Percentiles rank a stretch among this genome's conserved stretches.
Conservation (phyloP, 441 rosid species). For the Gossypium lobatum region DNA sequence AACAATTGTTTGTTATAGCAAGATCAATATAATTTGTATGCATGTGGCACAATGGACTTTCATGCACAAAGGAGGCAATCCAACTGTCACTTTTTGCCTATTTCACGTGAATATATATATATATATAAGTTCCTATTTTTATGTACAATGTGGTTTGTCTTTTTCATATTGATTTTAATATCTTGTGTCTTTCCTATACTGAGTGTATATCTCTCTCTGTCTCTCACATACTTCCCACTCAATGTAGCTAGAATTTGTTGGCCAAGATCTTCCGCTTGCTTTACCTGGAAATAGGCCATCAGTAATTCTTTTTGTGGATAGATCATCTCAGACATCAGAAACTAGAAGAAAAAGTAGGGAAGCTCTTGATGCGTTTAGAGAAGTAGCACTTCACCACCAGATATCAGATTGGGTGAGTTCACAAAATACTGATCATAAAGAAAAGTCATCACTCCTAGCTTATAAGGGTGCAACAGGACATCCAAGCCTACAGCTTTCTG, state of each 20-base stretch:
- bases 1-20: not conserved
- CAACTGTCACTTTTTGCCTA: not conserved
- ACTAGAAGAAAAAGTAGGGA: slow-evolving; percentile 54
- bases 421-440: slow-evolving; percentile 28
- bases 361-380: slow-evolving; percentile 62
- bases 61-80: not conserved
- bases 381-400: slow-evolving; percentile 48
- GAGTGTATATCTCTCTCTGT: not conserved
- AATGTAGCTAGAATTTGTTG: slow-evolving; percentile 58
- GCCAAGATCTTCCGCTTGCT: slow-evolving; percentile 41
- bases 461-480: slow-evolving; percentile 33
- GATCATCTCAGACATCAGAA: slow-evolving; percentile 54
- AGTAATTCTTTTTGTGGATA: slow-evolving; percentile 76
- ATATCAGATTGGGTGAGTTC: slow-evolving; percentile 25
- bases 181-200: not conserved
- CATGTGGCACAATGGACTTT: not conserved
- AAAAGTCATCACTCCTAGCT: slow-evolving; percentile 30
- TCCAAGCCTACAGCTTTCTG: slow-evolving; percentile 40
- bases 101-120: not conserved
- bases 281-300: slow-evolving; percentile 74
- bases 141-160: not conserved
- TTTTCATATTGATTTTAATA: not conserved
- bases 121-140: not conserved
- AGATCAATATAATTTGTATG: not conserved
- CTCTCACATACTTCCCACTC: slow-evolving; percentile 15